These are phyloP conservation scores for Isoetes taiwanensis DNA, from an alignment of 75 land plant species.

Conservation along the genomic window DNA sequence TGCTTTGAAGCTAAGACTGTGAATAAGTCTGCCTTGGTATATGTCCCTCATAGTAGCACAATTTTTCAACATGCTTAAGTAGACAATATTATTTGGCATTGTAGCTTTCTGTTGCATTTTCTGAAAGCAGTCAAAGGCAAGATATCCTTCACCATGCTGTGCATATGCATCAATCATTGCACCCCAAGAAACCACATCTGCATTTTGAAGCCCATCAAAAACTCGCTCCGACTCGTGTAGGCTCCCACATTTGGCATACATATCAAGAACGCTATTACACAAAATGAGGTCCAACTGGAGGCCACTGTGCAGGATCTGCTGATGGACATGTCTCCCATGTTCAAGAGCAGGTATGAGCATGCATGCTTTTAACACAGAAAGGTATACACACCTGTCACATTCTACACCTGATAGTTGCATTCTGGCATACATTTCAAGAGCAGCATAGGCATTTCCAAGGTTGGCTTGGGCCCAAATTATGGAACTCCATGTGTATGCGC, in stretches of 20 bases:
- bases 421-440: background rate
- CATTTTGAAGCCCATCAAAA: background rate
- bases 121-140: conserved; percentile 8
- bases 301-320: no score
- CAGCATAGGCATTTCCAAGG: background rate
- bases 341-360: no score
- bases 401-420: no score
- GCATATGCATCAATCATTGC: conserved; percentile 20
- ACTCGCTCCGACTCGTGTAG: background rate
- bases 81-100: conserved; percentile 14
- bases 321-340: no score
- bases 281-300: no score
- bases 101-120: conserved; percentile 3
- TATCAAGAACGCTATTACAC: no score
- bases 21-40: no score
- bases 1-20: conserved; percentile 19
- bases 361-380: no score
- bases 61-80: no score
- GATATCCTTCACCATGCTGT: conserved; percentile 10
- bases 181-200: conserved; percentile 19
- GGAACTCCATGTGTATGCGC: background rate
- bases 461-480: background rate
- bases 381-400: no score
- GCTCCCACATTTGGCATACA: background rate
- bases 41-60: no score